These are phyloP conservation scores for Marasmius tenuissimus DNA, from an alignment of 1,284 basidiomycete species.

Conservation along the genomic window DNA sequence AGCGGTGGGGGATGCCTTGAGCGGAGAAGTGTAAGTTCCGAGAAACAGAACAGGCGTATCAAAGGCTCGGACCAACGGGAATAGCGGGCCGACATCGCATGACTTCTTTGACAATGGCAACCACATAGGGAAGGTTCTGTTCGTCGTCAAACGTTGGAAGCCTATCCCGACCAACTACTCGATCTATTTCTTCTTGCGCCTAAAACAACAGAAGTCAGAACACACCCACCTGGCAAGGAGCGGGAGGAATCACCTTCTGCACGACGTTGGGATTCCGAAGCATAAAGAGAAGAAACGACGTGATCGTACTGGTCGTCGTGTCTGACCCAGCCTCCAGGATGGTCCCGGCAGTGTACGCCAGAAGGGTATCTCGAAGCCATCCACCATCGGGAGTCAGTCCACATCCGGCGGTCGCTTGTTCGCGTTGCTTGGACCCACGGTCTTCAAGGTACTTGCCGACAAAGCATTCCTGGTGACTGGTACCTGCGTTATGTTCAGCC, in stretches of 20 bases:
- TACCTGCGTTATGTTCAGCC: slow-evolving; percentile 9
- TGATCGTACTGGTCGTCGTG: slow-evolving; percentile 1
- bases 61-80: no score
- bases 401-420: neutral
- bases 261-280: neutral
- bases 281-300: slow-evolving; percentile 8
- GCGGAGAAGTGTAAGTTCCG: no score
- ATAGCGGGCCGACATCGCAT: no score
- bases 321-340: neutral
- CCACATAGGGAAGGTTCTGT: slow-evolving; percentile 3
- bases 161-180: slow-evolving; percentile 2
- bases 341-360: neutral
- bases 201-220: no score
- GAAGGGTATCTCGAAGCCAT: slow-evolving; percentile 25
- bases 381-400: neutral
- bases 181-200: slow-evolving; percentile 2
- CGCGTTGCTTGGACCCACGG: neutral
- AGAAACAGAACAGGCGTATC: no score
- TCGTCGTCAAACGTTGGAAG: slow-evolving; percentile 4
- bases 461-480: neutral
- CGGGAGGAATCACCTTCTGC: neutral
- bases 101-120: slow-evolving; percentile 8
- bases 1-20: no score
- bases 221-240: no score
- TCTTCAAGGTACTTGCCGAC: neutral